Conservation (phyloP, 2,329 filamentous ascomycete genomes). For the Rutstroemia sp. region DNA sequence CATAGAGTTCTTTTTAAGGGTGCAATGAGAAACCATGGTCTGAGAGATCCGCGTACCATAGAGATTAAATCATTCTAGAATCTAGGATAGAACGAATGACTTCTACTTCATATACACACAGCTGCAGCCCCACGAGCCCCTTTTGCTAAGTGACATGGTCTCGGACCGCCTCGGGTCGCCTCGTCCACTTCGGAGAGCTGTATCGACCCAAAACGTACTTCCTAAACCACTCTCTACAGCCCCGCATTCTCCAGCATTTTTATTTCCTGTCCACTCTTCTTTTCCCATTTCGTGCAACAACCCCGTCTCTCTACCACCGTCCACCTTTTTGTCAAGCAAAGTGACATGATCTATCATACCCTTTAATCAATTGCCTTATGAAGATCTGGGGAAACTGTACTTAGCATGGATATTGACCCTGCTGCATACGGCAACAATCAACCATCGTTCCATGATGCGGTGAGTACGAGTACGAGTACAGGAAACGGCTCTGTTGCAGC, state of each 20-base stretch:
- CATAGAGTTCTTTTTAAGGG: too few relatives aligned
- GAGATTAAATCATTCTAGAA: too few relatives aligned
- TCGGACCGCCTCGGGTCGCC: too few relatives aligned
- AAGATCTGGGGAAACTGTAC: too few relatives aligned
- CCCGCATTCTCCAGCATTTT: not conserved
- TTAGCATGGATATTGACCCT: not conserved
- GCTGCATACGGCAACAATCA: not conserved
- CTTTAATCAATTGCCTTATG: not conserved
- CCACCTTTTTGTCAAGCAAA: not conserved
- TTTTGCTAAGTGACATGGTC: too few relatives aligned
- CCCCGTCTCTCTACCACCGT: not conserved
- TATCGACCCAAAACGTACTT: too few relatives aligned
- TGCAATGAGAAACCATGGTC: too few relatives aligned
- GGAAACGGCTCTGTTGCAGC: not conserved
- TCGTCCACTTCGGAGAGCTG: too few relatives aligned
- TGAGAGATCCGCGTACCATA: too few relatives aligned
- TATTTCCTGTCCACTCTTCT: not conserved
- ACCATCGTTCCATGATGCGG: not conserved
- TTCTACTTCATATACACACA: too few relatives aligned
- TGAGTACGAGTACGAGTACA: not conserved
- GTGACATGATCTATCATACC: not conserved
- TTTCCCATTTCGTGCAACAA: not conserved
- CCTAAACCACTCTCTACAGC: not conserved
- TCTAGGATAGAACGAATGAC: too few relatives aligned
- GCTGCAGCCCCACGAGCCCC: too few relatives aligned